Conservation (phyloP, 2,329 filamentous ascomycete genomes). For the Xylogone sp. region DNA sequence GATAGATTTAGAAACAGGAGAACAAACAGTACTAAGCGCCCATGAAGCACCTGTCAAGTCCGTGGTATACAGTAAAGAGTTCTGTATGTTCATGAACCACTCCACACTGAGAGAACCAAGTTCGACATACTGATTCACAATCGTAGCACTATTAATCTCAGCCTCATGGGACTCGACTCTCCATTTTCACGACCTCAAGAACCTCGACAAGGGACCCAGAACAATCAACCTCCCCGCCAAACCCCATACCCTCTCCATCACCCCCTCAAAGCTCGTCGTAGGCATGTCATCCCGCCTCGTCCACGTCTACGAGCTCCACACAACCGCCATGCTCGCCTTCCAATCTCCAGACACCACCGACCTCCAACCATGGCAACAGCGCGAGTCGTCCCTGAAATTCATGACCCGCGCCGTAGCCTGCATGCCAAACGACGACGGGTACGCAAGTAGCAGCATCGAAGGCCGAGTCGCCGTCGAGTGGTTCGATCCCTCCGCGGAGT, state of each 20-base stretch:
- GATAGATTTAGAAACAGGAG: conserved; percentile 69
- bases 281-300: conserved; percentile 94
- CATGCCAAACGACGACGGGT: conserved; percentile 95
- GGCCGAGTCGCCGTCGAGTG: conserved; percentile 95
- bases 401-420: conserved; percentile 90
- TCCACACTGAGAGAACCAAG: too few species aligned
- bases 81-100: too few species aligned
- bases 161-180: conserved; percentile 92
- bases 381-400: conserved; percentile 93
- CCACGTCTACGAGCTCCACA: conserved; percentile 85
- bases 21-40: conserved; percentile 71
- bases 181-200: conserved; percentile 70
- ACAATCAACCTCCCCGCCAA: conserved; percentile 75
- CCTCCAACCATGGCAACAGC: conserved; percentile 82
- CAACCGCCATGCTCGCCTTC: conserved; percentile 55
- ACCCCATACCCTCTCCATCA: conserved; percentile 81
- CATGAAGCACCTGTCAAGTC: conserved; percentile 78
- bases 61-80: conserved; percentile 74
- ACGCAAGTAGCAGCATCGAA: conserved; percentile 89
- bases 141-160: conserved; percentile 71
- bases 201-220: conserved; percentile 50
- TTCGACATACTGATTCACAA: conserved; percentile 1
- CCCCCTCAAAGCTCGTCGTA: conserved; percentile 78
- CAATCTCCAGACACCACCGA: conserved; percentile 42
- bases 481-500: conserved; percentile 87